phyloP scores from a whole-genome alignment of 2,329 filamentous ascomycete species.

The Xylariaceae sp. region DNA sequence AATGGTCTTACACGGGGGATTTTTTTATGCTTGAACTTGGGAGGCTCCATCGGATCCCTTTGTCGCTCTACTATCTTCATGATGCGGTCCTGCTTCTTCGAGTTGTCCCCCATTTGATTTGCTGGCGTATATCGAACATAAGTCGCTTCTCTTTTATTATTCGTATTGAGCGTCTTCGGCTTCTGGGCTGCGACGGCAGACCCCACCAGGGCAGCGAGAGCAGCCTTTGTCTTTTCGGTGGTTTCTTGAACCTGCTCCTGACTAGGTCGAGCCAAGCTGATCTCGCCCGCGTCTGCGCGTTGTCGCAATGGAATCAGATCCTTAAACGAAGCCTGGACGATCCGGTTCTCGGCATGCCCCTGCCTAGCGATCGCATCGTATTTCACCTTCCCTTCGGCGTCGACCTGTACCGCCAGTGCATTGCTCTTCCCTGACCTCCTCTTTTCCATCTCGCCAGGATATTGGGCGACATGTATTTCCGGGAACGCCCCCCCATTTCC shows the following conservation, averaged over 20 bases:
- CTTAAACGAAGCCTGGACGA: slow-evolving; percentile 94
- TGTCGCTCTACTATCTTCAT: slow-evolving; percentile 98
- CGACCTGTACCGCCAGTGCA: slow-evolving; percentile 86
- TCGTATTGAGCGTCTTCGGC: slow-evolving; percentile 86
- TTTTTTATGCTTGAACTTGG: slow-evolving; percentile 99
- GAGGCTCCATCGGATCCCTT: slow-evolving; percentile 85
- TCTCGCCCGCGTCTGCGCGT: slow-evolving; percentile 85
- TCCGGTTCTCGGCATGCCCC: slow-evolving; percentile 75
- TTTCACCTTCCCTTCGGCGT: slow-evolving; percentile 86
- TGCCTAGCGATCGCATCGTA: slow-evolving; percentile 88
- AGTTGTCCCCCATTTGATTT: slow-evolving; percentile 89
- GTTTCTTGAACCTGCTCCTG: slow-evolving; percentile 79
- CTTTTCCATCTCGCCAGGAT: slow-evolving; percentile 90
- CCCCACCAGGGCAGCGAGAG: slow-evolving; percentile 73
- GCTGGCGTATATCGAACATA: slow-evolving; percentile 95
- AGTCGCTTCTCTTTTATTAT: slow-evolving; percentile 76
- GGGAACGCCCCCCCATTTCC: slow-evolving; percentile 95
- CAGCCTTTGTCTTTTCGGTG: slow-evolving; percentile 82
- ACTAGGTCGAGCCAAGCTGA: slow-evolving; percentile 78
- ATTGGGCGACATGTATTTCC: slow-evolving; percentile 88
- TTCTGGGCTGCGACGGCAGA: slow-evolving; percentile 89
- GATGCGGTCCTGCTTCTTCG: slow-evolving; percentile 85
- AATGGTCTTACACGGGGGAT: slow-evolving; percentile 53
- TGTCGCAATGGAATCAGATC: slow-evolving; percentile 92
- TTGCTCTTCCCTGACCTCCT: slow-evolving; percentile 71